Evolutionary conservation across 371 early-diverging fungal species (phyloP).

Genomic region (Nematocida minor): DNA sequence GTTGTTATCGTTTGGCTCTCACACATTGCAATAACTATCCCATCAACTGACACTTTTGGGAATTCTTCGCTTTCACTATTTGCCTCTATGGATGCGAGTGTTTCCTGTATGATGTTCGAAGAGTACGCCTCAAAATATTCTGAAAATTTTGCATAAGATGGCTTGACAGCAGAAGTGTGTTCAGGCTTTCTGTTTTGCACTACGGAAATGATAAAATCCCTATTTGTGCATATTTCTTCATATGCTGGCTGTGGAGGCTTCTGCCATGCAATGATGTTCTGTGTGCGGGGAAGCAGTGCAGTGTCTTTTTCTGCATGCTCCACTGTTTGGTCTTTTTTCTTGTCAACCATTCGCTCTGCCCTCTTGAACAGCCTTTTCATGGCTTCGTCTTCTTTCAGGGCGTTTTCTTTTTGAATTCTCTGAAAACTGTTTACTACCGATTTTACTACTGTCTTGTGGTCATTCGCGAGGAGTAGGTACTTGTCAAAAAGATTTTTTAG

Average conservation of each 20-base stretch:
- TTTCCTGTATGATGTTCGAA: conserved; percentile 10
- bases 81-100: neutral
- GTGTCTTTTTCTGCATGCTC: neutral
- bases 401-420: neutral
- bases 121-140: conserved; percentile 34
- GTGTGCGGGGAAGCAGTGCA: neutral
- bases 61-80: neutral
- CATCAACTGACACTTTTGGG: neutral
- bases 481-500: conserved; percentile 17
- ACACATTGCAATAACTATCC: neutral
- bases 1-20: neutral
- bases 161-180: neutral
- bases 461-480: neutral
- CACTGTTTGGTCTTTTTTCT: neutral
- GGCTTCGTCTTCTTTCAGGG: neutral
- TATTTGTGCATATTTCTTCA: neutral
- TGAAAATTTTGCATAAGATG: neutral
- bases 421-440: neutral
- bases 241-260: neutral
- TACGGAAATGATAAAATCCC: neutral
- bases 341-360: neutral
- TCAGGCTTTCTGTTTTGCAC: neutral
- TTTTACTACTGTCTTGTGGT: neutral
- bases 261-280: conserved; percentile 13
- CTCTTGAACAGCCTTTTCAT: conserved; percentile 9